Base-by-base conservation (phyloP, 352 stramenopile genomes). In the Thalassiosira livingstoniorum region DNA sequence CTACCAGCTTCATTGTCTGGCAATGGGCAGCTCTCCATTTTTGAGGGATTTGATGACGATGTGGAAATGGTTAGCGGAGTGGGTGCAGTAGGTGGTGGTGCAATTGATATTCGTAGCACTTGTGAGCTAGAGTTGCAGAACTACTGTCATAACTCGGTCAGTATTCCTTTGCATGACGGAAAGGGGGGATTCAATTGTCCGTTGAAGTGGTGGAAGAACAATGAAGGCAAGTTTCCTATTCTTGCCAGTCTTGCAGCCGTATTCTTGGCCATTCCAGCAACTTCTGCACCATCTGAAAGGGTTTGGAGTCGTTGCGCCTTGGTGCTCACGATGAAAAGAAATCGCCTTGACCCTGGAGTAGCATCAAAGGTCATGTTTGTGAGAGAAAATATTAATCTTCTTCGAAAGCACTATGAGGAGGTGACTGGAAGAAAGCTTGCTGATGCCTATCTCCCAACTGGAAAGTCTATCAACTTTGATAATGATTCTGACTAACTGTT, bases 241-340 rank as follows among this genome's bases (percentile, higher is more conserved):
- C 15, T 57, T 57, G 21, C 62, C 0, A 34, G 57, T 0, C 4
- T 70, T 1, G 62, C 62, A 58, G 21, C 29, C 2, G 32, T 34
- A 2, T 61, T 37, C 23, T 51, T 75, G 21, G 23, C 47, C 37
- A 55, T 75, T 54, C 66, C 51, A 39, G 66, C 66, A 39, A 75
- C 29, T 21, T 65, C 66, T 29, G 53, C 66, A 54, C 66, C 47
- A 37, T 75, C 51, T 31, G 66, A 75, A 23, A 7, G 21, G 18
- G 23, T 75, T 35, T 65, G 51, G 66, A 75, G 66, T 21, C 18
- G 32, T 13, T 25, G 51, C 42, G 31, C 34, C 10, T 27, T 25
- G 25, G 37, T 75, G 21, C 13, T 65, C 29, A 55, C 51, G 34
- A 35, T 62, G 13, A 32, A 31, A 31, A 2, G 53, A 34, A 25